These are phyloP conservation scores for Pistacia integerrima DNA, from an alignment of 345 rosid genomes.

Conservation along the genomic window DNA sequence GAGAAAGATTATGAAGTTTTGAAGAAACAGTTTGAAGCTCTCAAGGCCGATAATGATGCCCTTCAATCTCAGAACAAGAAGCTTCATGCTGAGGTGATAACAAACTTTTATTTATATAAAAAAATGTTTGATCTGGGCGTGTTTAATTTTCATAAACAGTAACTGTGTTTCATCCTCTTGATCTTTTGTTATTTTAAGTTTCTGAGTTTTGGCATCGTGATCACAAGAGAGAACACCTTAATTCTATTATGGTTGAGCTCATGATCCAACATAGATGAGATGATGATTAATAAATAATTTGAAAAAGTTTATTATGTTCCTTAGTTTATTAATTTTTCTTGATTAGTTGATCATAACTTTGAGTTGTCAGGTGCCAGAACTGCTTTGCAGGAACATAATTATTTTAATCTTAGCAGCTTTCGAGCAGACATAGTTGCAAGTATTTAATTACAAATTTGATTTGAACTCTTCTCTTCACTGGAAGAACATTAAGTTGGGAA, in stretches of 20 bases:
- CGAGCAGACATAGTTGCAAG: slow-evolving; percentile 23
- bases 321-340: slow-evolving; percentile 21
- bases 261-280: slow-evolving; percentile 49
- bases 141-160: slow-evolving; percentile 4
- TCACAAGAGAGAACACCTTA: slow-evolving; percentile 14
- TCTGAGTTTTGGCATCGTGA: not conserved
- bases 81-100: slow-evolving; percentile 62
- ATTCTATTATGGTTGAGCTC: slow-evolving; percentile 30
- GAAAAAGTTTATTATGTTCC: slow-evolving; percentile 31
- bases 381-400: slow-evolving; percentile 20
- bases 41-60: slow-evolving; percentile 68
- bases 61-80: slow-evolving; percentile 67
- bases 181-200: not conserved
- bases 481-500: slow-evolving; percentile 14
- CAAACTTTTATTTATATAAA: too few relatives aligned
- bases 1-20: slow-evolving; percentile 68
- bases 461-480: not conserved
- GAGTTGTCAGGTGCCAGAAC: slow-evolving; percentile 31
- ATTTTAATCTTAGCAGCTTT: slow-evolving; percentile 17
- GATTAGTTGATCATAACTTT: slow-evolving; percentile 27
- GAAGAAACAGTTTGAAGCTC: slow-evolving; percentile 62
- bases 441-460: slow-evolving; percentile 7
- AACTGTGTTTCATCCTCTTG: slow-evolving; percentile 8
- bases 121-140: slow-evolving; percentile 5
- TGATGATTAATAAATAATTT: slow-evolving; percentile 25